These are phyloP conservation scores for Diplodia corticola DNA, from an alignment of 2,329 filamentous ascomycete species.

Conservation along the genomic window DNA sequence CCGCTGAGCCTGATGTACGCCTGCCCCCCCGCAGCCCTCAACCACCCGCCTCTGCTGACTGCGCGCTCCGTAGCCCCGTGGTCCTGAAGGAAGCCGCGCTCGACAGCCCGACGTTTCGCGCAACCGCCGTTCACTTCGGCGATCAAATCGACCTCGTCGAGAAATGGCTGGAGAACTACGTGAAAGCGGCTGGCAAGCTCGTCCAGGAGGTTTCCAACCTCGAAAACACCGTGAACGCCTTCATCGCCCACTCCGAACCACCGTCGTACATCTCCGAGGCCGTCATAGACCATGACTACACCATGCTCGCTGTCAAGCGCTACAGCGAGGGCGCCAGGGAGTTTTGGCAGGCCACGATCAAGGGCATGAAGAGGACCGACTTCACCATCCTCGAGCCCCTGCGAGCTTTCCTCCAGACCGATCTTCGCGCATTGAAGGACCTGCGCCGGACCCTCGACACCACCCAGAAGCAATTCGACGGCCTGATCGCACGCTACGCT, in stretches of 20 bases:
- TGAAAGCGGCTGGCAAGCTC: slow-evolving; percentile 63
- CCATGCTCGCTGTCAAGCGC: slow-evolving; percentile 78
- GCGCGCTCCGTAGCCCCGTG: slow-evolving; percentile 63
- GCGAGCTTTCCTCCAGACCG: slow-evolving; percentile 71
- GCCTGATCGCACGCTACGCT: slow-evolving; percentile 76
- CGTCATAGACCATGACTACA: slow-evolving; percentile 93
- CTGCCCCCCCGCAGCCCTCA: background rate
- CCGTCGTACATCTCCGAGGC: slow-evolving; percentile 74
- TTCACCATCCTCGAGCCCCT: slow-evolving; percentile 77
- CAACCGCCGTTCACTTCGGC: slow-evolving; percentile 79
- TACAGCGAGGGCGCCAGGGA: slow-evolving; percentile 84
- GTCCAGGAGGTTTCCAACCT: slow-evolving; percentile 68
- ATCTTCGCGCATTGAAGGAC: slow-evolving; percentile 85
- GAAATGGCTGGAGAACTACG: slow-evolving; percentile 80
- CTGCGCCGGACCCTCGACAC: slow-evolving; percentile 72
- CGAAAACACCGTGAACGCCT: slow-evolving; percentile 76
- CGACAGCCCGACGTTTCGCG: slow-evolving; percentile 94
- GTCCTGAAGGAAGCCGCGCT: slow-evolving; percentile 91
- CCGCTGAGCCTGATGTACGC: slow-evolving; percentile 46
- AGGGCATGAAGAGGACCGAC: slow-evolving; percentile 76
- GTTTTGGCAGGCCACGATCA: slow-evolving; percentile 78
- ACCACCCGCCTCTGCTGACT: slow-evolving; percentile 19
- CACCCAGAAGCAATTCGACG: slow-evolving; percentile 82
- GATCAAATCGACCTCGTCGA: slow-evolving; percentile 92
- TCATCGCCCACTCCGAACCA: slow-evolving; percentile 74